phyloP scores from a whole-genome alignment of 768 basidiomycete species.

The Suillus brevipes region DNA sequence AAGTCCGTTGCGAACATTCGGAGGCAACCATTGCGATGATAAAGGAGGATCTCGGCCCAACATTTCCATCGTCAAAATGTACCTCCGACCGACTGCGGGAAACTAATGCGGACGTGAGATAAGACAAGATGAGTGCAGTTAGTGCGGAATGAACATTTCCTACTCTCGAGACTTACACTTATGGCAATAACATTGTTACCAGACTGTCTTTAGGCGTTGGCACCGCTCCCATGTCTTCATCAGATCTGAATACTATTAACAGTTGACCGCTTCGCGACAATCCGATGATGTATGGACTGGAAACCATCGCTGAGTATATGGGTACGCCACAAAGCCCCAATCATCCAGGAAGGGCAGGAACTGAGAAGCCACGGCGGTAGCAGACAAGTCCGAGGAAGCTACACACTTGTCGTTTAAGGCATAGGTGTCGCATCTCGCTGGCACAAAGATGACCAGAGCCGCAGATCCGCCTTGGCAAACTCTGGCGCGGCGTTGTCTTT shows the following conservation, averaged over 20 bases:
- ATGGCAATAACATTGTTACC: not conserved
- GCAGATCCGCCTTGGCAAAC: not conserved
- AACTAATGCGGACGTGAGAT: constrained; percentile 3
- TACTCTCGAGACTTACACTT: not conserved
- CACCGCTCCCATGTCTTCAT: not conserved
- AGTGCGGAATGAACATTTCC: not conserved
- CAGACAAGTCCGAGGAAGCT: constrained; percentile 36
- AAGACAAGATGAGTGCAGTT: constrained; percentile 1
- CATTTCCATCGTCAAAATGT: constrained; percentile 13
- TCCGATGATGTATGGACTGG: constrained; percentile 8
- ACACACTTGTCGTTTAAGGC: constrained; percentile 11
- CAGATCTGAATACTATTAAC: not conserved
- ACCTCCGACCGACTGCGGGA: constrained; percentile 1
- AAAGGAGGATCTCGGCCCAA: constrained; percentile 18
- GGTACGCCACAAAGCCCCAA: constrained; percentile 32
- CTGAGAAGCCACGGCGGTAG: constrained; percentile 36
- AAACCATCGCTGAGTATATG: constrained; percentile 17
- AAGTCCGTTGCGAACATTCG: constrained; percentile 8
- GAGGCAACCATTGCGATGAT: constrained; percentile 13
- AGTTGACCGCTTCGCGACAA: not conserved
- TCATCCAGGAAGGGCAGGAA: constrained; percentile 18
- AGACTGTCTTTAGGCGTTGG: not conserved
- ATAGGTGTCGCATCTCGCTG: not conserved
- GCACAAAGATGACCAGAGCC: constrained; percentile 1
- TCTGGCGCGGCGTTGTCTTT: not conserved